phyloP scores from a whole-genome alignment of 129 eudicot genomes.

The Escallonia herrerae region DNA sequence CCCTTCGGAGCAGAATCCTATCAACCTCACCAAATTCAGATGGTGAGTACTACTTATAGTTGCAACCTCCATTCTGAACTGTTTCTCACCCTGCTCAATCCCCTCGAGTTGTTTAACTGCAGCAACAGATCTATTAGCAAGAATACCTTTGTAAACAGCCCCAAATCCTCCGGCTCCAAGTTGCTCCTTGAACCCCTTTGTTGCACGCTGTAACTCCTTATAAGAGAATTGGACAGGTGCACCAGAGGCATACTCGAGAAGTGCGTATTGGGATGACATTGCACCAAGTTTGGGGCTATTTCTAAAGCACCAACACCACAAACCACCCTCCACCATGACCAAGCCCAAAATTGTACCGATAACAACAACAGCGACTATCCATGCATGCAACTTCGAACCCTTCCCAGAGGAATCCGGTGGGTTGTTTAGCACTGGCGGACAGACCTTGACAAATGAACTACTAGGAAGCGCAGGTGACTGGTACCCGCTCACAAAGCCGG shows the following conservation, averaged over 20 bases:
- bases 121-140: constrained; percentile 54
- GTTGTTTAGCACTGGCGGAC: constrained; percentile 48
- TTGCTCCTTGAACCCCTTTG: constrained; percentile 82
- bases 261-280: constrained; percentile 68
- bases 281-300: constrained; percentile 44
- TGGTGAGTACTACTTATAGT: constrained; percentile 95
- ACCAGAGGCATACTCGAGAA: constrained; percentile 97
- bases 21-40: constrained; percentile 73
- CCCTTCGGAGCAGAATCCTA: constrained; percentile 92
- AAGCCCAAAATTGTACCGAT: constrained; percentile 46
- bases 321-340: constrained; percentile 37
- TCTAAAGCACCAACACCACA: constrained; percentile 77
- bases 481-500: constrained; percentile 64
- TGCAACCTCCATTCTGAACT: constrained; percentile 94
- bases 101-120: constrained; percentile 93
- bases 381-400: constrained; percentile 44
- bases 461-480: constrained; percentile 83
- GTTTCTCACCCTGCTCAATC: constrained; percentile 91
- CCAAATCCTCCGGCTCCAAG: constrained; percentile 96
- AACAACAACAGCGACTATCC: constrained; percentile 69
- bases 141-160: constrained; percentile 69
- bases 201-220: constrained; percentile 75
- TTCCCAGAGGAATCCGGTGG: constrained; percentile 17
- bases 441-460: constrained; percentile 74
- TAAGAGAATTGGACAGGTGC: constrained; percentile 89